phyloP scores from a whole-genome alignment of 2,329 filamentous ascomycete species.

The Cytospora paraplurivora region DNA sequence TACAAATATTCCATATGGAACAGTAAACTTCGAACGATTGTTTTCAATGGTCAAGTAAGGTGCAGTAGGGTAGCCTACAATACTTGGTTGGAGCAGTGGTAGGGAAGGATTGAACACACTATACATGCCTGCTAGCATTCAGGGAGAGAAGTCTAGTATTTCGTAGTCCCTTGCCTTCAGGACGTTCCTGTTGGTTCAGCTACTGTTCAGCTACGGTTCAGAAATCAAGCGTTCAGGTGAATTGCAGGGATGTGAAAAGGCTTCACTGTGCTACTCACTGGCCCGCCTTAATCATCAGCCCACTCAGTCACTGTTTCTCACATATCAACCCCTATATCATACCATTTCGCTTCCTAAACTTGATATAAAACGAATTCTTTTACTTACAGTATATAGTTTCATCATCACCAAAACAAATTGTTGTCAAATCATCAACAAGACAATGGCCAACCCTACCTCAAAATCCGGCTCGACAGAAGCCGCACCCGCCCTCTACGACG shows the following conservation, averaged over 20 bases:
- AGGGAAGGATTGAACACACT: too few species aligned
- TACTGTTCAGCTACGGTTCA: background rate
- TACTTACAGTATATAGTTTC: background rate
- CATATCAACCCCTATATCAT: background rate
- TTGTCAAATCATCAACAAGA: background rate
- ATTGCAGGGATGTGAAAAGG: background rate
- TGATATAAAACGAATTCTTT: background rate
- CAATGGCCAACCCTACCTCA: background rate
- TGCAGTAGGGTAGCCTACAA: too few species aligned
- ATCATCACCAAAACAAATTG: background rate
- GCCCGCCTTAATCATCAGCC: background rate
- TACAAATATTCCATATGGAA: too few species aligned
- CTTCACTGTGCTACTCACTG: background rate
- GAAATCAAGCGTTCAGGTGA: background rate
- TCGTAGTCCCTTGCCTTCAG: too few species aligned
- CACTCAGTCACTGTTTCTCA: background rate
- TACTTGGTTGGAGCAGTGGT: too few species aligned
- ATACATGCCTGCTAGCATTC: too few species aligned
- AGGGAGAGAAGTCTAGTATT: too few species aligned
- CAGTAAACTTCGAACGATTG: too few species aligned
- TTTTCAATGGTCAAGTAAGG: too few species aligned
- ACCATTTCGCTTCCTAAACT: background rate
- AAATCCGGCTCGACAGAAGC: background rate
- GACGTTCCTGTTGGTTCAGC: background rate
- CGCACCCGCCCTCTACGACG: slow-evolving; percentile 16